Percentiles rank a stretch among this genome's conserved stretches.
Evolutionary conservation across 192 early-diverging fungal genomes (phyloP).

Genomic region (Piromyces finnis): DNA sequence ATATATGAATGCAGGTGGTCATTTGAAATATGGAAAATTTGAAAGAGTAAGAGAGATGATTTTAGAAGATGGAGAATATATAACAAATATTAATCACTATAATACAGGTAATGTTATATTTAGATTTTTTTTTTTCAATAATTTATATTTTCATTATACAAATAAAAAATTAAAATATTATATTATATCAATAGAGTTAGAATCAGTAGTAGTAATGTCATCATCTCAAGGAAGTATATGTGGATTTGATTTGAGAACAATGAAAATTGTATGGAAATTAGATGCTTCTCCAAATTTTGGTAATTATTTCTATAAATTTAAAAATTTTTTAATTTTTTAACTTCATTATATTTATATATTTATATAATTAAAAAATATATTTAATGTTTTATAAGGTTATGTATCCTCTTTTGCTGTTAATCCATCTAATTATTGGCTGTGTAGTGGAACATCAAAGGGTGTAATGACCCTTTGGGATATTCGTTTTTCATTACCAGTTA

Average conservation of each 20-base stretch:
- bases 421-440: slow-evolving; percentile 35
- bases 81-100: slow-evolving; percentile 43
- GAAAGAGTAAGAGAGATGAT: slow-evolving; percentile 29
- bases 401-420: slow-evolving; percentile 52
- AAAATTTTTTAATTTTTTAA: too few relatives aligned
- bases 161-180: too few relatives aligned
- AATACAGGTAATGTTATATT: slow-evolving; percentile 22
- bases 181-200: slow-evolving; percentile 16
- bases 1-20: slow-evolving; percentile 13
- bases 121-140: too few relatives aligned
- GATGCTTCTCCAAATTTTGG: slow-evolving; percentile 32
- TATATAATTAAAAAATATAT: too few relatives aligned
- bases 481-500: slow-evolving; percentile 48
- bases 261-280: slow-evolving; percentile 44
- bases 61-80: slow-evolving; percentile 36
- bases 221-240: slow-evolving; percentile 50
- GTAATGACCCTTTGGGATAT: slow-evolving; percentile 62
- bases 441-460: slow-evolving; percentile 57
- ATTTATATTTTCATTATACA: too few relatives aligned
- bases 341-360: too few relatives aligned
- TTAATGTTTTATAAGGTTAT: slow-evolving; percentile 13
- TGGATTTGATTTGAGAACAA: slow-evolving; percentile 53
- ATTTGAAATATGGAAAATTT: slow-evolving; percentile 44
- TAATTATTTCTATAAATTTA: slow-evolving; percentile 1
- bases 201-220: slow-evolving; percentile 51